A percentile compares a stretch with the other conserved stretches of the same genome.
Conservation (phyloP, 1,139 yeast species). For the Yamadazyma dendronema region DNA sequence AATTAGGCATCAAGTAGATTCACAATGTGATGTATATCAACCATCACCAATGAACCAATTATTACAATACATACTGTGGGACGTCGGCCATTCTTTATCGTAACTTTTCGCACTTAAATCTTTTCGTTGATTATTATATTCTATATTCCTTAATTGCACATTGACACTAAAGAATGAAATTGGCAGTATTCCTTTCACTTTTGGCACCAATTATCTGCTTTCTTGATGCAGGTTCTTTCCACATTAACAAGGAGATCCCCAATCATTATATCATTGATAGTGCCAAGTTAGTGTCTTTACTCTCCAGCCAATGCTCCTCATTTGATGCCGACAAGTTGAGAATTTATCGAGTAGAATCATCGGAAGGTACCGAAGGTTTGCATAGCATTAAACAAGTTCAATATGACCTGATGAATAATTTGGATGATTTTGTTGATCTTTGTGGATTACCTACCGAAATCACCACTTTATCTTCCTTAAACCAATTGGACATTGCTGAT, state of each 20-base stretch:
- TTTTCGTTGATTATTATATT: conserved; percentile 1
- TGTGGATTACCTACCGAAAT: conserved; percentile 10
- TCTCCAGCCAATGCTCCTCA: conserved; percentile 6
- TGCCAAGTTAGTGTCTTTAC: conserved; percentile 5
- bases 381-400: conserved; percentile 30
- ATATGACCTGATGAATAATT: conserved; percentile 22
- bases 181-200: conserved; percentile 2
- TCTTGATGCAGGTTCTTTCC: conserved; percentile 14
- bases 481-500: conserved; percentile 17
- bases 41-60: not conserved
- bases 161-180: not conserved
- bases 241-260: conserved; percentile 8
- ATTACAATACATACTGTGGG: conserved; percentile 48
- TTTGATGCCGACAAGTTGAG: conserved; percentile 7
- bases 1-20: too few relatives aligned
- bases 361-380: conserved; percentile 9
- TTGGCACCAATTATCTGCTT: conserved; percentile 9
- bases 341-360: conserved; percentile 5
- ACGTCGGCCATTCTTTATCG: conserved; percentile 36
- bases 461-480: conserved; percentile 18
- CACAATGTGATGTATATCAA: too few relatives aligned
- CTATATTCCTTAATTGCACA: too few relatives aligned
- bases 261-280: conserved; percentile 10
- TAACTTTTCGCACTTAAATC: not conserved
- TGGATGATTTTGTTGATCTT: conserved; percentile 17